Evolutionary conservation across 768 basidiomycete genomes (phyloP).

Genomic region (Pisolithus albus): DNA sequence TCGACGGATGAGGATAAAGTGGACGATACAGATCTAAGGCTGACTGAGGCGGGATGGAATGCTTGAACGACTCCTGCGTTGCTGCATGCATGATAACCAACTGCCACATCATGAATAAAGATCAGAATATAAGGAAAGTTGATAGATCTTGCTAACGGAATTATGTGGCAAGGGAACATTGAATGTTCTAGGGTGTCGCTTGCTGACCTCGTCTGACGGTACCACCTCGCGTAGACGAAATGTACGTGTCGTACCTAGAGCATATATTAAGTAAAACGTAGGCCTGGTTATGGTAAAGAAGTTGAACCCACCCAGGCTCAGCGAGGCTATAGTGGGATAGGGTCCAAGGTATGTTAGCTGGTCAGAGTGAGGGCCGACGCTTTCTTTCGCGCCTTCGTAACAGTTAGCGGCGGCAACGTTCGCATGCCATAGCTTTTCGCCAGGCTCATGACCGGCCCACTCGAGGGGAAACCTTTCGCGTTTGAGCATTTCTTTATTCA

Average conservation of each 20-base stretch:
- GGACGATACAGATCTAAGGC: slow-evolving; percentile 70
- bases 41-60: slow-evolving; percentile 66
- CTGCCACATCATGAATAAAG: slow-evolving; percentile 29
- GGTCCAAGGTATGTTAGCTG: slow-evolving; percentile 77
- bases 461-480: slow-evolving; percentile 58
- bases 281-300: neutral
- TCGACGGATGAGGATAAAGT: slow-evolving; percentile 33
- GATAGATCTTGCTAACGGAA: slow-evolving; percentile 43
- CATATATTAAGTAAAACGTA: neutral
- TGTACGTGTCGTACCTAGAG: slow-evolving; percentile 54
- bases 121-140: neutral
- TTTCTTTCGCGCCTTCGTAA: slow-evolving; percentile 75
- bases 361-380: slow-evolving; percentile 79
- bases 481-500: slow-evolving; percentile 63
- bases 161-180: slow-evolving; percentile 75
- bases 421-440: slow-evolving; percentile 52
- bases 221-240: slow-evolving; percentile 78
- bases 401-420: slow-evolving; percentile 85
- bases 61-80: slow-evolving; percentile 78
- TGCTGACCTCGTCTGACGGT: slow-evolving; percentile 49
- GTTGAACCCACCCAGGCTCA: slow-evolving; percentile 60
- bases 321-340: slow-evolving; percentile 78
- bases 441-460: slow-evolving; percentile 41
- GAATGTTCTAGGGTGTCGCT: slow-evolving; percentile 61
- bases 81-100: slow-evolving; percentile 84